These are phyloP conservation scores for Knoxia roxburghii DNA, from an alignment of 257 asterid species.

Conservation along the genomic window DNA sequence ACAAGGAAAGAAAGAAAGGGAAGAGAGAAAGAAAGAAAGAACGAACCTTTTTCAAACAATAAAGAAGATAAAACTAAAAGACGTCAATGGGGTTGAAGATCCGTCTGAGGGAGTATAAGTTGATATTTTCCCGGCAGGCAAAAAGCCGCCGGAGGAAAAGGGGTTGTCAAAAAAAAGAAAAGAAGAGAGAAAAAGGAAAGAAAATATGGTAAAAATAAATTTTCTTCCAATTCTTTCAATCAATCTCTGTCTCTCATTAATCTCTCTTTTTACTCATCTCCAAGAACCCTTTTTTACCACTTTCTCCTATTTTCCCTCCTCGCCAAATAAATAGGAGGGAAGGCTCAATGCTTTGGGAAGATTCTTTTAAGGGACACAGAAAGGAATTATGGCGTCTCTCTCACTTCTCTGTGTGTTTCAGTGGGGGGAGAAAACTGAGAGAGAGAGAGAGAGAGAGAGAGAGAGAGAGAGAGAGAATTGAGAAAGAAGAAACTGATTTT, in stretches of 20 bases:
- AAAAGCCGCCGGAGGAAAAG: conserved; percentile 36
- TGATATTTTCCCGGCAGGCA: conserved; percentile 33
- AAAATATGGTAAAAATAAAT: background rate
- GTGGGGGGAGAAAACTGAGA: too few relatives aligned
- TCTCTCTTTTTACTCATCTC: background rate
- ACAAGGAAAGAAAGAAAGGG: conserved; percentile 1
- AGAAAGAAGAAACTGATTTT: too few relatives aligned
- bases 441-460: too few relatives aligned
- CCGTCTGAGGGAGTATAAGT: background rate
- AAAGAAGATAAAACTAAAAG: background rate
- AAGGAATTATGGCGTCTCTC: background rate
- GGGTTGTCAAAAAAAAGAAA: background rate
- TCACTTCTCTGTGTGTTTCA: background rate
- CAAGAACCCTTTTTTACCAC: background rate
- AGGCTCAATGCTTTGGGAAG: background rate
- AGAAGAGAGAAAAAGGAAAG: background rate
- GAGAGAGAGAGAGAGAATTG: too few relatives aligned
- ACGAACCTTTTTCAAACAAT: background rate
- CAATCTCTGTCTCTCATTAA: background rate
- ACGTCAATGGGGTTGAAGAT: background rate
- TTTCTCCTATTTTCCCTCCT: background rate
- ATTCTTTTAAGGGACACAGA: too few relatives aligned
- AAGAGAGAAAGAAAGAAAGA: background rate
- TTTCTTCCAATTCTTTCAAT: background rate
- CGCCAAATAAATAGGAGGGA: background rate